These are phyloP conservation scores for Aspergillus sp. DNA, from an alignment of 2,329 filamentous ascomycete species.

Conservation along the genomic window DNA sequence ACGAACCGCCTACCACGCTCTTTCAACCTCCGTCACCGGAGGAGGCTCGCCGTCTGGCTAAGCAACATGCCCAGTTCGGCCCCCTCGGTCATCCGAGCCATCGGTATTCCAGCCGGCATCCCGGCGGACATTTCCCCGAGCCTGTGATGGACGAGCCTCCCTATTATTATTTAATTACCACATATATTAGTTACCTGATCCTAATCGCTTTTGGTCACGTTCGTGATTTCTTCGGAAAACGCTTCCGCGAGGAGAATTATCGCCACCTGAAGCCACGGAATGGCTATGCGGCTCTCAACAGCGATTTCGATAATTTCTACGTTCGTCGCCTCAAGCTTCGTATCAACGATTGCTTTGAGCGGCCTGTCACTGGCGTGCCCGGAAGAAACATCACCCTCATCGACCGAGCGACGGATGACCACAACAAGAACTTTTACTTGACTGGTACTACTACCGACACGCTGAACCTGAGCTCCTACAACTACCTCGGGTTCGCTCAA, in stretches of 20 bases:
- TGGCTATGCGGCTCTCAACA: conserved; percentile 93
- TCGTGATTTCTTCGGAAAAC: conserved; percentile 96
- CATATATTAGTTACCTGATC: conserved; percentile 96
- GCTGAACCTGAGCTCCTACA: conserved; percentile 98
- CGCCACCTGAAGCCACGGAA: conserved; percentile 77
- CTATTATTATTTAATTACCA: conserved; percentile 95
- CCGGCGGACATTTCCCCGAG: conserved; percentile 74
- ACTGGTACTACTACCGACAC: conserved; percentile 92
- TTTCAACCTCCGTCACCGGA: conserved; percentile 86
- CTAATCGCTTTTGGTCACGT: conserved; percentile 94
- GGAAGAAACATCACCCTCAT: conserved; percentile 91
- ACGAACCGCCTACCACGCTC: conserved; percentile 73
- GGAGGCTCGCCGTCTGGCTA: conserved; percentile 73
- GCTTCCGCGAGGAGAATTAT: conserved; percentile 85
- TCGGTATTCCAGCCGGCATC: conserved; percentile 84
- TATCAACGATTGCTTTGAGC: conserved; percentile 94
- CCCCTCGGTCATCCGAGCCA: conserved; percentile 78
- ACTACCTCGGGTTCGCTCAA: conserved; percentile 97
- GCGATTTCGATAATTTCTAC: conserved; percentile 99
- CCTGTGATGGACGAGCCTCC: conserved; percentile 93
- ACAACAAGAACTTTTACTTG: conserved; percentile 85
- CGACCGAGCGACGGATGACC: conserved; percentile 86
- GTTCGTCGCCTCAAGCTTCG: conserved; percentile 87
- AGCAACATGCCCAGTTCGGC: conserved; percentile 86
- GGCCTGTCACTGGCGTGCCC: conserved; percentile 88